Evolutionary conservation across 2,329 filamentous ascomycete genomes (phyloP), one percentile per base, ranked within the genome.

Genomic region (Ambrosiella beaveri): DNA sequence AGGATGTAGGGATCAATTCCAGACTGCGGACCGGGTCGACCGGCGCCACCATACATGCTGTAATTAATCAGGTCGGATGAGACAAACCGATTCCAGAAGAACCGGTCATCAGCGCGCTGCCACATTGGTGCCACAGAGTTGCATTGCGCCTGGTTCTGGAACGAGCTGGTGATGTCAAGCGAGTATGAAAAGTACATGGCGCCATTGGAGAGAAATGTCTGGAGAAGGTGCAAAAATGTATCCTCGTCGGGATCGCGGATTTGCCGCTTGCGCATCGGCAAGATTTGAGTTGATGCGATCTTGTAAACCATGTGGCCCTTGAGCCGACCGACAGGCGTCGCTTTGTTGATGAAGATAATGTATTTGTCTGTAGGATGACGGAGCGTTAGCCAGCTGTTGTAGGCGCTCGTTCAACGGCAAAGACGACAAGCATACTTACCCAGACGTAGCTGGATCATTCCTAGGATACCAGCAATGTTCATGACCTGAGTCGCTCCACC

Each of bases 121-220:
- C 93, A 98, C 59, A 97, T 72, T 11, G 93, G 90, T 58, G 78
- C 74, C 13, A 79, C 78, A 58, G 74, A 72, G 68, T 95, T 82
- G 63, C 81, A 75, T 64, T 90, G 82, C 2, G 90, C 83, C 69
- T 97, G 93, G 63, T 93, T 83, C 73, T 98, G 93, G 74, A 97
- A 95, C 68, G 82, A 90, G 75, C 95, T 98, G 64, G 93, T 98
- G 63, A 98, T 79, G 71, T 98, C 93, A 69, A 95, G 81, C 7
- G 90, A 91, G 74, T 98, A 98, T 59, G 93, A 97, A 67, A 96
- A 98, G 77, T 95, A 97, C 84, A 97, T 89, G 7, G 91, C 88
- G 0, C 86, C 87, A 11, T 80, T 83, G 68, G 86, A 85, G 64
- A 98, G 78, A 62, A 93, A 82, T 53, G 78, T 81, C 70, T 89